These are phyloP conservation scores for Trichoderma harzianum DNA, from an alignment of 2,329 filamentous ascomycete genomes.

Conservation along the genomic window DNA sequence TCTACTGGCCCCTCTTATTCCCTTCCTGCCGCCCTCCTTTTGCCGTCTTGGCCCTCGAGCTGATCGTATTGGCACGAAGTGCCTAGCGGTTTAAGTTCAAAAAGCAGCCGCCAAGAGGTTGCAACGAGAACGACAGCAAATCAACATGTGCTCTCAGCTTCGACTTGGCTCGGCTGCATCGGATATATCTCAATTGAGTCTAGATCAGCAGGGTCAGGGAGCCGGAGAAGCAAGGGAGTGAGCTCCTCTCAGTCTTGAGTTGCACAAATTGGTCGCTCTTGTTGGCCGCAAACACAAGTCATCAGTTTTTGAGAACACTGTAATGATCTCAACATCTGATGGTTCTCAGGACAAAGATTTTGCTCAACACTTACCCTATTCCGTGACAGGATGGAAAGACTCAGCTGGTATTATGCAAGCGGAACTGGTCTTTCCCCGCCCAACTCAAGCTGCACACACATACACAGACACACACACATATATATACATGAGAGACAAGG, in stretches of 20 bases:
- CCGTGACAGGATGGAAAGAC: background rate
- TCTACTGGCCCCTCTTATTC: background rate
- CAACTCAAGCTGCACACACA: background rate
- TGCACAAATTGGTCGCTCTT: background rate
- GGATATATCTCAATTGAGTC: background rate
- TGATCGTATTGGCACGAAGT: background rate
- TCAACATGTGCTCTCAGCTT: slow-evolving; percentile 3
- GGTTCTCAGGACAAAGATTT: background rate
- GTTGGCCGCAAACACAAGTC: background rate
- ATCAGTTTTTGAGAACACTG: background rate
- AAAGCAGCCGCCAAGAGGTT: slow-evolving; percentile 2
- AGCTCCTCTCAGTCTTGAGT: background rate
- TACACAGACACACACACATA: too few species aligned
- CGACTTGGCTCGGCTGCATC: slow-evolving; percentile 5
- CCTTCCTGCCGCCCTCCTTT: background rate
- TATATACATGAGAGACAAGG: background rate
- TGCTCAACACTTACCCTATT: background rate
- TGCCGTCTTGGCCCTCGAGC: background rate
- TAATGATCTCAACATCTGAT: background rate
- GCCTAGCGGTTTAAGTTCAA: background rate
- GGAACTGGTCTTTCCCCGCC: background rate
- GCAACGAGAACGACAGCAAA: background rate
- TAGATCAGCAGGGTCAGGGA: background rate
- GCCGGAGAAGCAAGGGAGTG: background rate
- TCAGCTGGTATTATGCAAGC: background rate